Percentiles rank a stretch among this genome's conserved stretches.
phyloP scores from a whole-genome alignment of 805 yeast species.

The Myxozyma kluyveri region DNA sequence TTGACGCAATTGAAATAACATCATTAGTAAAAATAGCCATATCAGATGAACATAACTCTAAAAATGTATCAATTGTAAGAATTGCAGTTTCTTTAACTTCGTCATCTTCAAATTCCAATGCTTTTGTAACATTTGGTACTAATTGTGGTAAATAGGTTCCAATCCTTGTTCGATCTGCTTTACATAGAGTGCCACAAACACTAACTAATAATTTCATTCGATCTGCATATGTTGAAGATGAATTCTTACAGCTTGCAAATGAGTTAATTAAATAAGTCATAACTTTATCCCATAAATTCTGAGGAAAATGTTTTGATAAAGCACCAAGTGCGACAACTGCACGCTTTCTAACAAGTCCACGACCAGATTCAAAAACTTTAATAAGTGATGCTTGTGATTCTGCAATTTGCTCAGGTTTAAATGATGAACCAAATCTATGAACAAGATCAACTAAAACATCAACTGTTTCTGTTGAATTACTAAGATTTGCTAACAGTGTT shows the following conservation, averaged over 20 bases:
- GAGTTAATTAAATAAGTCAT: conserved; percentile 18
- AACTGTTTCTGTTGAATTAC: conserved; percentile 50
- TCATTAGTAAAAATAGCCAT: conserved; percentile 35
- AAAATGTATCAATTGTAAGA: conserved; percentile 42
- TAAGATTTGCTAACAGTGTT: conserved; percentile 20
- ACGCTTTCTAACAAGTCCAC: conserved; percentile 51
- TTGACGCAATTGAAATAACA: conserved; percentile 36
- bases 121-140: conserved; percentile 32
- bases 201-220: conserved; percentile 16
- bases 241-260: background rate
- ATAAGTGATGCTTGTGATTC: conserved; percentile 38
- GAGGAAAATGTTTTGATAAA: conserved; percentile 39
- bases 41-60: conserved; percentile 42
- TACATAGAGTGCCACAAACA: conserved; percentile 34
- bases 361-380: conserved; percentile 42
- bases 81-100: conserved; percentile 53
- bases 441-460: conserved; percentile 61
- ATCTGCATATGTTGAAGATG: conserved; percentile 12
- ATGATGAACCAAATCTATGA: conserved; percentile 47
- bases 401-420: conserved; percentile 41
- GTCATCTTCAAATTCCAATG: conserved; percentile 36
- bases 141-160: conserved; percentile 21
- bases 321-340: conserved; percentile 50
- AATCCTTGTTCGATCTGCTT: conserved; percentile 29
- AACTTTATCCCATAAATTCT: conserved; percentile 33